Percentiles rank a stretch among this genome's conserved stretches.
phyloP scores from a whole-genome alignment of 2,329 filamentous ascomycete species.

The Colletotrichum horii region DNA sequence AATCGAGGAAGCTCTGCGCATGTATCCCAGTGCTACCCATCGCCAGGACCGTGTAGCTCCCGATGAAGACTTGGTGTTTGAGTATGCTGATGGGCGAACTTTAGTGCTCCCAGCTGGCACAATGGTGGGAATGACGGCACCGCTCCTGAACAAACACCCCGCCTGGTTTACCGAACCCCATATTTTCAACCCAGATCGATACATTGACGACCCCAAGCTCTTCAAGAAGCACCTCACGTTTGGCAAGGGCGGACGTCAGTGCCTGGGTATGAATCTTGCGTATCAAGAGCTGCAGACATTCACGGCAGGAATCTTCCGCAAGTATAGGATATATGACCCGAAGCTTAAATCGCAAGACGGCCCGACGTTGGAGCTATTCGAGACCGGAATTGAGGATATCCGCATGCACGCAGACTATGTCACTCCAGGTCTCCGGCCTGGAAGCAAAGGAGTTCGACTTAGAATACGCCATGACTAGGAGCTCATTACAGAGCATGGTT shows the following conservation, averaged over 20 bases:
- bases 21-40: neutral
- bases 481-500: accelerated
- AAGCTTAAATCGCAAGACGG: neutral
- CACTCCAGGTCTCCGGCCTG: neutral
- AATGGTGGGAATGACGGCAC: neutral
- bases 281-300: neutral
- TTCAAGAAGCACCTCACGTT: neutral
- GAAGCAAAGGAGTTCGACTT: neutral
- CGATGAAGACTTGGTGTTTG: neutral
- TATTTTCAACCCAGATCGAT: neutral
- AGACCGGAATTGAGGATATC: neutral
- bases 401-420: neutral
- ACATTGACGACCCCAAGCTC: neutral
- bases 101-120: neutral
- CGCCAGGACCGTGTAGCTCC: neutral
- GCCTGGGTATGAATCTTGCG: neutral
- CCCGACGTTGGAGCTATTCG: neutral
- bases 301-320: neutral
- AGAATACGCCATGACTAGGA: neutral
- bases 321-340: neutral
- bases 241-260: neutral
- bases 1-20: neutral
- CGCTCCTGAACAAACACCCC: neutral
- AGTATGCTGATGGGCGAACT: neutral
- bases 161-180: neutral